Evolutionary conservation across 1,139 yeast species (phyloP).

Genomic region (Meyerozyma sp.): DNA sequence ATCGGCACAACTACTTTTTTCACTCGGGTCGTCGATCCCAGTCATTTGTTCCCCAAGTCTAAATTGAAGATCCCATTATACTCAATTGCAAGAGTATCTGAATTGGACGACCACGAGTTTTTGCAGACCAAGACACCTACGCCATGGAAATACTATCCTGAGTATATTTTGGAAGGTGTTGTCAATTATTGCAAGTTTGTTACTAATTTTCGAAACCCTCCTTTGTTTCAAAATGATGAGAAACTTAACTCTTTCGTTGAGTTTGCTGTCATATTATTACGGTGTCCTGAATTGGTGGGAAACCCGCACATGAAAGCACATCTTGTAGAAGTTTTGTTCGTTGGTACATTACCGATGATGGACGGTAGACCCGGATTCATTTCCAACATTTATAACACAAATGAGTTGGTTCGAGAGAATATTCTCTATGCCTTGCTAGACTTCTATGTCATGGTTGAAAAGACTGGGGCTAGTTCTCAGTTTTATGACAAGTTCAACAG

Average conservation of each 20-base stretch:
- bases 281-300: conserved; percentile 82
- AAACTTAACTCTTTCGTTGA: conserved; percentile 62
- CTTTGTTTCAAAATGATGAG: conserved; percentile 46
- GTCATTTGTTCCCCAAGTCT: conserved; percentile 54
- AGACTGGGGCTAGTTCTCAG: conserved; percentile 92
- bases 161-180: conserved; percentile 79
- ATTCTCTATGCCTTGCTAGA: conserved; percentile 79
- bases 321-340: conserved; percentile 72
- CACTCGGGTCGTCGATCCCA: conserved; percentile 67
- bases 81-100: conserved; percentile 41
- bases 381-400: conserved; percentile 57
- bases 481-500: conserved; percentile 94
- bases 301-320: conserved; percentile 92
- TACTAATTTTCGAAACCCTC: conserved; percentile 54
- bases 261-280: conserved; percentile 64
- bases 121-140: conserved; percentile 58
- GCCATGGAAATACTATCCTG: conserved; percentile 87
- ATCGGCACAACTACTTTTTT: conserved; percentile 73
- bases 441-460: conserved; percentile 90
- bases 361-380: conserved; percentile 70
- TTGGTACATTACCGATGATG: conserved; percentile 60
- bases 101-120: conserved; percentile 66
- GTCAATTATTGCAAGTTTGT: conserved; percentile 67
- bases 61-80: conserved; percentile 61
- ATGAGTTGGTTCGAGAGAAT: conserved; percentile 59